phyloP scores from a whole-genome alignment of 345 rosid species.

The Salix exigua region DNA sequence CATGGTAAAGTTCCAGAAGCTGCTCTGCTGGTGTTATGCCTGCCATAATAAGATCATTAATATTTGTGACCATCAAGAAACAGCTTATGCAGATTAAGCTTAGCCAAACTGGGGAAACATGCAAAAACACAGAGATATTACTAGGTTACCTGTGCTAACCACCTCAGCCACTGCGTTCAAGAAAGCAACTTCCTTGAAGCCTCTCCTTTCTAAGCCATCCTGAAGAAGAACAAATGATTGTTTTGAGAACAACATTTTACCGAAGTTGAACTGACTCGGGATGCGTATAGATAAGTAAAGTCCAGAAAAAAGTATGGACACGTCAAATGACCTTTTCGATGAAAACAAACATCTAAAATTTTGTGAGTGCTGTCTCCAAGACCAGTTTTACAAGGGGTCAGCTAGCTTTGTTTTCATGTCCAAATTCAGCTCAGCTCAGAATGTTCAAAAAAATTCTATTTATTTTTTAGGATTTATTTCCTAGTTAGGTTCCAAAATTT shows the following conservation, averaged over 20 bases:
- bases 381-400: no score
- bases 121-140: not conserved
- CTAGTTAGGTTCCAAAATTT: no score
- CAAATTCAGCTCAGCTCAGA: no score
- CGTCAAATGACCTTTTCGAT: no score
- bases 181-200: slow-evolving; percentile 87
- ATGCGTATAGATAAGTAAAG: no score
- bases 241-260: not conserved
- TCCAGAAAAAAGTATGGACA: no score
- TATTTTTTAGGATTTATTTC: no score
- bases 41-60: slow-evolving; percentile 23
- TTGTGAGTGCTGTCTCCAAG: no score
- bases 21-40: slow-evolving; percentile 88
- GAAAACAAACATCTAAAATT: no score
- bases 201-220: slow-evolving; percentile 96
- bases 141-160: slow-evolving; percentile 72
- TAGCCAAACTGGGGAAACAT: not conserved
- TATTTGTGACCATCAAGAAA: not conserved
- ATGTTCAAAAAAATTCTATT: no score
- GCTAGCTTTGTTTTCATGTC: no score
- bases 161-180: slow-evolving; percentile 77
- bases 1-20: slow-evolving; percentile 75
- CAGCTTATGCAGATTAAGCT: not conserved
- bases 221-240: slow-evolving; percentile 19
- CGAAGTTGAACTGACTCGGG: no score